Evolutionary conservation across 176 grass and related monocot genomes (phyloP), one percentile per base, ranked within the genome.

Genomic region (Eremochloa ophiuroides): DNA sequence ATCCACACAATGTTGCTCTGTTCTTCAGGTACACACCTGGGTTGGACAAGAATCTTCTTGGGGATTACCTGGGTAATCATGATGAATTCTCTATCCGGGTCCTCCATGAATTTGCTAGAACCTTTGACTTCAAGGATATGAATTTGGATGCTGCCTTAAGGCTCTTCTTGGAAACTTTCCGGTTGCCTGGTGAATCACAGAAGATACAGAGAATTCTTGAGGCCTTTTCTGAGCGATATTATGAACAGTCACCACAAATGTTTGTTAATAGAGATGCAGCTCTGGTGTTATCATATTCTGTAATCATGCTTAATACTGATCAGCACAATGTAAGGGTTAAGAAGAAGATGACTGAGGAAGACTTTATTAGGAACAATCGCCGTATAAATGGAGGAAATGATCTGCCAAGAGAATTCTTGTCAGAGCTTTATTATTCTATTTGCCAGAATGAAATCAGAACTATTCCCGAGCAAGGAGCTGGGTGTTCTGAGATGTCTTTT

Each of bases 311-410:
- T 26, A 98, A 98, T 78, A 98, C 96, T 6, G 96, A 98, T 81
- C 96, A 93, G 38, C 96, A 98, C 82, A 98, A 98, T 90, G 71
- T 91, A 75, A 88, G 87, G 87, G 96, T 98, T 38, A 98, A 95
- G 79, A 98, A 95, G 85, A 98, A 98, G 87, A 98, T 98, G 96
- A 95, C 96, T 30, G 96, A 98, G 89, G 96, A 98, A 78, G 96
- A 98, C 66, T 98, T 98, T 81, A 91, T 98, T 47, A 87, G 93
- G 74, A 98, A 98, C 75, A 98, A 98, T 69, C 92, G 96, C 39
- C 85, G 72, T 68, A 98, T 98, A 35, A 98, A 98, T 88, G 92
- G 90, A 82, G 96, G 93, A 22, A 93, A 42, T 53, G 96, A 98
- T 75, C 88, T 98, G 69, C 96, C 96, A 46, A 90, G 88, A 69